Evolutionary conservation across 1,139 yeast genomes (phyloP).

Genomic region (Yamadazyma epiphylla): DNA sequence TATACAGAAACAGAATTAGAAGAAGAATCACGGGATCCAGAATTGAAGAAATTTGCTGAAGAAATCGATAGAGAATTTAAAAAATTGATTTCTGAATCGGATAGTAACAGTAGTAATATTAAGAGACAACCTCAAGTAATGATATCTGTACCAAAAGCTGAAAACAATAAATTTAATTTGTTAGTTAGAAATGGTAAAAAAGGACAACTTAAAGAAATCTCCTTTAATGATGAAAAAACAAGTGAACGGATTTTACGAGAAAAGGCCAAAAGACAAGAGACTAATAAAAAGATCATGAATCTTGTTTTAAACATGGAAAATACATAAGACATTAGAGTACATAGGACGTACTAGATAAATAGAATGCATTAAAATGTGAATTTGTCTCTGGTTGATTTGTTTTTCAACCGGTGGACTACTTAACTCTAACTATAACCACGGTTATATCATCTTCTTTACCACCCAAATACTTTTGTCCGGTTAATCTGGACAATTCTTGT

Average conservation of each 20-base stretch:
- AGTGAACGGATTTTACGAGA: constrained; percentile 36
- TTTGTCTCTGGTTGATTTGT: neutral
- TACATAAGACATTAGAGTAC: neutral
- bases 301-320: constrained; percentile 37
- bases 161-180: constrained; percentile 44
- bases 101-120: constrained; percentile 9
- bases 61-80: constrained; percentile 55
- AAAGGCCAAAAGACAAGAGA: constrained; percentile 29
- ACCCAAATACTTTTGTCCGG: constrained; percentile 73
- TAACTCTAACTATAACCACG: constrained; percentile 64
- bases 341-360: neutral
- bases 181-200: constrained; percentile 51
- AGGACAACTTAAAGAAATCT: constrained; percentile 38
- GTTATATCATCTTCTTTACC: constrained; percentile 97
- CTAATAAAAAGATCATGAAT: constrained; percentile 39
- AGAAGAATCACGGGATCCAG: constrained; percentile 11
- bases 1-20: constrained; percentile 11
- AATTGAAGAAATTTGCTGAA: constrained; percentile 36
- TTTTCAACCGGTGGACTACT: too few relatives aligned
- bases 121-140: neutral
- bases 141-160: constrained; percentile 2
- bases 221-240: constrained; percentile 42
- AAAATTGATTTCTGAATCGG: constrained; percentile 46
- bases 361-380: neutral
- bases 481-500: constrained; percentile 65